A percentile compares a stretch with the other conserved stretches of the same genome.
Evolutionary conservation across 768 basidiomycete genomes (phyloP).

Genomic region (Leccinum olivaceopallidum): DNA sequence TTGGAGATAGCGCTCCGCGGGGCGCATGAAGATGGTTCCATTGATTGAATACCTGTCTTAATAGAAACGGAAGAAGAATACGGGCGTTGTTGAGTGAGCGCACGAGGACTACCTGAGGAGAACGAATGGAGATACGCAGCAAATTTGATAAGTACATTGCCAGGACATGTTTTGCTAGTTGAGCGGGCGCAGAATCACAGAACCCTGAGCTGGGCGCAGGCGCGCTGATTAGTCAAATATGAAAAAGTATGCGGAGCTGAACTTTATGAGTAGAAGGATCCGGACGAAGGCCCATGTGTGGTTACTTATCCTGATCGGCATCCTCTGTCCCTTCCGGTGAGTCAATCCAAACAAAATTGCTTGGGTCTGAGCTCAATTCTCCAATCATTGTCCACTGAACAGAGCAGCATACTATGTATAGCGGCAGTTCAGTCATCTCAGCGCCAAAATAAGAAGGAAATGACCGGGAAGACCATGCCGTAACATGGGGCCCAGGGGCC

Average conservation of each 20-base stretch:
- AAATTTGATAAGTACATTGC: neutral
- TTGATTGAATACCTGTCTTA: constrained; percentile 32
- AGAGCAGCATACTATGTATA: too few species aligned
- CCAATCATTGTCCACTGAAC: too few species aligned
- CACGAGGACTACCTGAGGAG: neutral
- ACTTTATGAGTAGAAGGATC: neutral
- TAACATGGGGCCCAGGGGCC: too few species aligned
- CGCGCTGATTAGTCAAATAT: too few species aligned
- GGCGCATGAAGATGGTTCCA: constrained; percentile 38
- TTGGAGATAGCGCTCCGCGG: constrained; percentile 10
- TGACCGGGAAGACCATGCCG: too few species aligned
- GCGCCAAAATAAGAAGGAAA: too few species aligned
- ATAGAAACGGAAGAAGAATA: neutral
- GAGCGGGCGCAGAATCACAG: constrained; percentile 54
- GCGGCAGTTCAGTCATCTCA: too few species aligned
- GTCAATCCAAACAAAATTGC: neutral
- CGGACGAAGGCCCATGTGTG: neutral
- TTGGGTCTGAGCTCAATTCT: too few species aligned
- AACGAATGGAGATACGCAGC: neutral
- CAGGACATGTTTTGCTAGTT: constrained; percentile 53
- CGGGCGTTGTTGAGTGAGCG: neutral
- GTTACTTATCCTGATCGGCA: constrained; percentile 52
- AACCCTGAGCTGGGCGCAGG: constrained; percentile 22
- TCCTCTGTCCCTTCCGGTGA: constrained; percentile 58
- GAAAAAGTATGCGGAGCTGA: constrained; percentile 58